Evolutionary conservation across 352 stramenopile species (phyloP).

Genomic region (Phytophthora macrochlamydospora): DNA sequence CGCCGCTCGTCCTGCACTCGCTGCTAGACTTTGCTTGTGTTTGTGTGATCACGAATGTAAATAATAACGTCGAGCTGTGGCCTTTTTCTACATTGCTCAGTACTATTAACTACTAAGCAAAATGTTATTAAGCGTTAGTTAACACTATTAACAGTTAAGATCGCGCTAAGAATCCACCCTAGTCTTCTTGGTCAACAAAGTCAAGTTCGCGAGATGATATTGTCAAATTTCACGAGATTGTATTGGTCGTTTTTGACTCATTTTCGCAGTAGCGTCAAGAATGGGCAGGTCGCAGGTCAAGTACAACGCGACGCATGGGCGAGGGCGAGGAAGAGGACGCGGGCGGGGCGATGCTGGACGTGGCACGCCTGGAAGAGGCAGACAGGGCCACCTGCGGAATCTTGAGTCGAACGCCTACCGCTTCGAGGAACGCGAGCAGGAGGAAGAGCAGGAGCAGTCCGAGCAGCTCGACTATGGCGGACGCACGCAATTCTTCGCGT

Average conservation of each 20-base stretch:
- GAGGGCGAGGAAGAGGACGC: conserved; percentile 30
- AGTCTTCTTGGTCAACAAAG: not conserved
- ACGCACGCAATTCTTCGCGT: conserved; percentile 66
- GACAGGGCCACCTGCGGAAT: conserved; percentile 32
- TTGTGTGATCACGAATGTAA: too few species aligned
- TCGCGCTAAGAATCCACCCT: too few species aligned
- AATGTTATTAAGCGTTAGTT: too few species aligned
- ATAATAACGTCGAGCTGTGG: too few species aligned
- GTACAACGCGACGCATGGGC: conserved; percentile 59
- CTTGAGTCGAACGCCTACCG: conserved; percentile 79
- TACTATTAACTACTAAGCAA: too few species aligned
- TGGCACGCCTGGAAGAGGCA: conserved; percentile 16
- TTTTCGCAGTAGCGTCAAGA: not conserved
- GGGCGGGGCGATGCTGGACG: conserved; percentile 18
- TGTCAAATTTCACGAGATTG: not conserved
- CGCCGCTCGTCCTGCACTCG: too few species aligned
- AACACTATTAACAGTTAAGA: too few species aligned
- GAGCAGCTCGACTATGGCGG: conserved; percentile 8
- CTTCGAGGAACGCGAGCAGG: conserved; percentile 50
- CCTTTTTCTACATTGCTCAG: too few species aligned
- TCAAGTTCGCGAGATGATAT: not conserved
- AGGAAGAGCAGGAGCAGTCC: not conserved
- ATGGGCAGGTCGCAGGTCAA: conserved; percentile 78
- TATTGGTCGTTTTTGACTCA: not conserved
- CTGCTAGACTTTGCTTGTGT: too few species aligned